phyloP scores from a whole-genome alignment of 2,329 filamentous ascomycete species.

The Periconia sp. region DNA sequence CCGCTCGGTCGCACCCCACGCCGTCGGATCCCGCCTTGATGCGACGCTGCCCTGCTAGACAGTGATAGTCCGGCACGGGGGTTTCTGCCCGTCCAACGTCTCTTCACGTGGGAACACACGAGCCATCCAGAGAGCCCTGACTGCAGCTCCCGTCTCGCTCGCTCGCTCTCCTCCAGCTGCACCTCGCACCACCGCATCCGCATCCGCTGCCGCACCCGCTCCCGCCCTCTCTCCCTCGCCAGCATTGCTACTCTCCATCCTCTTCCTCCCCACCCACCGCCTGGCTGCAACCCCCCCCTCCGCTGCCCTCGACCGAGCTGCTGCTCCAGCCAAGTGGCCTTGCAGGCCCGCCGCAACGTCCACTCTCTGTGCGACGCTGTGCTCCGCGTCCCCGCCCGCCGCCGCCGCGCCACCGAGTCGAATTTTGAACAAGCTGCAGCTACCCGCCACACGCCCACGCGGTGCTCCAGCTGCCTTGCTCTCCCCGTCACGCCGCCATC shows the following conservation, averaged over 20 bases:
- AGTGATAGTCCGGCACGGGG: conserved; percentile 11
- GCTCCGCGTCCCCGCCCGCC: too few relatives aligned
- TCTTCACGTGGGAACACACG: conserved; percentile 41
- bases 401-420: too few relatives aligned
- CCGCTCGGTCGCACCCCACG: conserved; percentile 8
- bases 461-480: conserved; percentile 2
- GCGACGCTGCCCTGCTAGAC: conserved; percentile 26
- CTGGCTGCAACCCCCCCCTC: conserved; percentile 14
- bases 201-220: neutral
- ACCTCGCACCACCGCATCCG: neutral
- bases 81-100: too few relatives aligned
- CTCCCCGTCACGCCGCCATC: neutral
- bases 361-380: too few relatives aligned
- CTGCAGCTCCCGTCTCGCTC: neutral
- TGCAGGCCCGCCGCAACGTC: too few relatives aligned
- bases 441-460: conserved; percentile 11
- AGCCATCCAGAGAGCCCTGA: conserved; percentile 18
- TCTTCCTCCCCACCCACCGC: conserved; percentile 1
- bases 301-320: too few relatives aligned
- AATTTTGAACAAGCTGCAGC: too few relatives aligned
- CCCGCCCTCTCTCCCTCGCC: neutral
- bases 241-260: too few relatives aligned
- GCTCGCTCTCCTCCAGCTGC: neutral
- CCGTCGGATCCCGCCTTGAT: conserved; percentile 27
- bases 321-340: too few relatives aligned